Evolutionary conservation across 805 yeast species (phyloP).

Genomic region (Ogataea pini): DNA sequence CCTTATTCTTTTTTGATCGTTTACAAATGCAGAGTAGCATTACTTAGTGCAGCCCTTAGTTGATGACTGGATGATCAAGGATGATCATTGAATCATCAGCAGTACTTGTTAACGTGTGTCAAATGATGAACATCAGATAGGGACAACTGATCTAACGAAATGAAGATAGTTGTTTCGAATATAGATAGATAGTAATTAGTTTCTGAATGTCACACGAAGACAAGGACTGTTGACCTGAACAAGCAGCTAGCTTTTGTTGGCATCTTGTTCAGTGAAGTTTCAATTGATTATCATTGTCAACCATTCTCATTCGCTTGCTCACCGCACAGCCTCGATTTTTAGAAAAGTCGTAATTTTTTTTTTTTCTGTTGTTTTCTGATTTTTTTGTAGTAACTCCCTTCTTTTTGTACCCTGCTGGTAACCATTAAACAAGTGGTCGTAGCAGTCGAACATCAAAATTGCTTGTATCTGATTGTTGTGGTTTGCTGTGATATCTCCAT

Average conservation of each 20-base stretch:
- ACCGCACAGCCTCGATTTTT: background rate
- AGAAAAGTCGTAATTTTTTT: no score
- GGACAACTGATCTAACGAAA: slow-evolving; percentile 31
- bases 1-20: background rate
- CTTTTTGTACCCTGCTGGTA: background rate
- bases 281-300: no score
- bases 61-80: slow-evolving; percentile 6
- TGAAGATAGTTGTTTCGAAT: slow-evolving; percentile 24
- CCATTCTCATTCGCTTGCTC: no score
- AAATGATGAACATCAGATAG: slow-evolving; percentile 47
- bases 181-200: slow-evolving; percentile 13
- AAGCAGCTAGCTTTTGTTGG: no score
- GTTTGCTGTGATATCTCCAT: no score
- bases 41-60: no score
- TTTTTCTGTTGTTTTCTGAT: background rate
- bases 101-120: slow-evolving; percentile 38
- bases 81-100: background rate
- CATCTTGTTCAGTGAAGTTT: no score
- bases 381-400: background rate
- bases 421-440: no score
- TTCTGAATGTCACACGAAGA: slow-evolving; percentile 3
- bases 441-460: no score
- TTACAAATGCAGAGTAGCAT: no score
- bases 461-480: no score
- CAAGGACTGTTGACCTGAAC: no score